A percentile compares a stretch with the other conserved stretches of the same genome.
Evolutionary conservation across 176 grass and related monocot genomes (phyloP).

Genomic region (Guadua angustifolia): DNA sequence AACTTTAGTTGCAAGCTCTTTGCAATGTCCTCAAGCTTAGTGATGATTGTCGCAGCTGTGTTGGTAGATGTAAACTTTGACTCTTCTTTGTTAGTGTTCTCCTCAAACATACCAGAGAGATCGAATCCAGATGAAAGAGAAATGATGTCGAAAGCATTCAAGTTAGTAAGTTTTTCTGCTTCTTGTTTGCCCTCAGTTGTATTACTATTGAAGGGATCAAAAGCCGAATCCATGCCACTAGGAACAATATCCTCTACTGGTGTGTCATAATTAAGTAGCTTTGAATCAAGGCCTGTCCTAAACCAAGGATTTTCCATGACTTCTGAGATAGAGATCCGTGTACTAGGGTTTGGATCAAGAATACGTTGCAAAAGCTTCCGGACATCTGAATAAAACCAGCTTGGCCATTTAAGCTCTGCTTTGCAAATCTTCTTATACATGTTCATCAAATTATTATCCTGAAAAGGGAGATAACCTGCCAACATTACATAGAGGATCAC

Average conservation of each 20-base stretch:
- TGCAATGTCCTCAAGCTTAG: conserved; percentile 71
- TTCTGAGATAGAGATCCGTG: conserved; percentile 67
- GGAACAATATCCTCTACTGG: conserved; percentile 27
- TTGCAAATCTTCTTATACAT: conserved; percentile 94
- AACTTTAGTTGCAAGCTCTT: conserved; percentile 65
- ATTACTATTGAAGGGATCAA: conserved; percentile 1
- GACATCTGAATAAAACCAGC: conserved; percentile 71
- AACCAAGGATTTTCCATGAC: conserved; percentile 90
- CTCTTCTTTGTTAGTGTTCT: conserved; percentile 39
- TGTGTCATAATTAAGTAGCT: conserved; percentile 6
- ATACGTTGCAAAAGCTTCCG: conserved; percentile 63
- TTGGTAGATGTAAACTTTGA: conserved; percentile 75
- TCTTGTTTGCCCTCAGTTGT: conserved; percentile 32
- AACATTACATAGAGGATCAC: conserved; percentile 87
- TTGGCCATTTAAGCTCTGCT: conserved; percentile 72
- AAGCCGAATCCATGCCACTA: conserved; percentile 30
- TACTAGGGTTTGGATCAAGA: conserved; percentile 80
- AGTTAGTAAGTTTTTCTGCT: conserved; percentile 49
- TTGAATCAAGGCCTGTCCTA: conserved; percentile 51
- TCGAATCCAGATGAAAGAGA: conserved; percentile 88
- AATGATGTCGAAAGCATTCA: conserved; percentile 97
- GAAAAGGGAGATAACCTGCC: conserved; percentile 87
- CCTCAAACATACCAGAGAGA: conserved; percentile 89
- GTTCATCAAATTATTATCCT: conserved; percentile 79
- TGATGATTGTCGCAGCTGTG: conserved; percentile 55